Evolutionary conservation across 257 asterid genomes (phyloP).

Genomic region (Primulina eburnea): DNA sequence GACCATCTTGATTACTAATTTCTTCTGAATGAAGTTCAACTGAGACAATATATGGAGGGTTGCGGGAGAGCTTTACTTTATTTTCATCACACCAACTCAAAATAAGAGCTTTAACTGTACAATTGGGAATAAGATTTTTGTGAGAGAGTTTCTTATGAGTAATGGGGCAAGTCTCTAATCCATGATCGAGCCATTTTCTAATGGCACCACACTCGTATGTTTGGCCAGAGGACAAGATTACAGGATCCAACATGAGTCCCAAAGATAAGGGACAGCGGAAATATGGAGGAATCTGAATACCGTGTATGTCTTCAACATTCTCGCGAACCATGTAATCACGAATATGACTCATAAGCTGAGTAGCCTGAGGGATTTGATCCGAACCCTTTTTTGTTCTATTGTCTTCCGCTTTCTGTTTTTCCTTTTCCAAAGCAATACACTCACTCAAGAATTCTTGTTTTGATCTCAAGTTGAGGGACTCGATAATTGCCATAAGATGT

Average conservation of each 20-base stretch:
- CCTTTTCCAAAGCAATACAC: conserved; percentile 75
- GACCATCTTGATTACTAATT: conserved; percentile 25
- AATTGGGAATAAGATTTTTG: background rate
- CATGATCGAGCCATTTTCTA: conserved; percentile 60
- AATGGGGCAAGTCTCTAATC: background rate
- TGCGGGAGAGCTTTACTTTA: background rate
- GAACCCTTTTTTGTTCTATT: conserved; percentile 29
- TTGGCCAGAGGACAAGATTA: conserved; percentile 90
- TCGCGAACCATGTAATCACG: conserved; percentile 50
- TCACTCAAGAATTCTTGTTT: conserved; percentile 62
- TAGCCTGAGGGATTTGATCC: conserved; percentile 37
- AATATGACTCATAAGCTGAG: conserved; percentile 51
- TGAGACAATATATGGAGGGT: background rate
- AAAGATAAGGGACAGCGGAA: conserved; percentile 80
- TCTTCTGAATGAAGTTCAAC: conserved; percentile 22
- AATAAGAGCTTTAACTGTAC: background rate
- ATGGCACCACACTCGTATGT: conserved; percentile 76
- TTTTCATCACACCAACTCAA: background rate
- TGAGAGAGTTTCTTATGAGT: background rate
- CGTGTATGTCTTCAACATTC: conserved; percentile 41
- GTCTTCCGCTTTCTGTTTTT: conserved; percentile 57
- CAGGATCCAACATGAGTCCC: conserved; percentile 86
- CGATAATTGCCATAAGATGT: conserved; percentile 40
- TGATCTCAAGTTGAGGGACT: conserved; percentile 58
- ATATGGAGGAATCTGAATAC: conserved; percentile 58